Percentiles rank a stretch among this genome's conserved stretches.
Conservation (phyloP, 2,329 filamentous ascomycete genomes). For the Penicillium sp. region DNA sequence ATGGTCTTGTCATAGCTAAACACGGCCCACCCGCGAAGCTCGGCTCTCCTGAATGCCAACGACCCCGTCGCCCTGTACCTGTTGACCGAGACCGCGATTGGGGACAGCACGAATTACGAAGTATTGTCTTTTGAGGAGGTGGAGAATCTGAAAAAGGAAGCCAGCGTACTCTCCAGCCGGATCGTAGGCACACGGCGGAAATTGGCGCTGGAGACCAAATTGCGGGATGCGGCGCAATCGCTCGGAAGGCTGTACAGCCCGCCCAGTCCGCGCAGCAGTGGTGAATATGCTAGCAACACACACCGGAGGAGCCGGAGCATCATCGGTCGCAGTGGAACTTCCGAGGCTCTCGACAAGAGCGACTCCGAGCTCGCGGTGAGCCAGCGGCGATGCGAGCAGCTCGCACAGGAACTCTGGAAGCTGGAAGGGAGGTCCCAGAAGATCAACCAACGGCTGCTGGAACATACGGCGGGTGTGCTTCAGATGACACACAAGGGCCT, state of each 20-base stretch:
- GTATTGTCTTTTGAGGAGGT: slow-evolving; percentile 90
- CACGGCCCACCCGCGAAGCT: slow-evolving; percentile 35
- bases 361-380: slow-evolving; percentile 74
- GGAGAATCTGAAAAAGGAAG: slow-evolving; percentile 86
- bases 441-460: slow-evolving; percentile 73
- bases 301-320: slow-evolving; percentile 56
- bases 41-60: slow-evolving; percentile 44
- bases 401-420: slow-evolving; percentile 76
- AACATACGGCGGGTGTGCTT: slow-evolving; percentile 90
- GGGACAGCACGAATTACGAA: slow-evolving; percentile 82
- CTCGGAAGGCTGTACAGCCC: slow-evolving; percentile 77
- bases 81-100: slow-evolving; percentile 87
- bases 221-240: slow-evolving; percentile 87
- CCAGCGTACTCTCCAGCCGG: slow-evolving; percentile 69
- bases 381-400: slow-evolving; percentile 79
- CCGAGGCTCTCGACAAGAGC: slow-evolving; percentile 52
- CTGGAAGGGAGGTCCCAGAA: slow-evolving; percentile 76
- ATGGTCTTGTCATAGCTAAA: slow-evolving; percentile 58
- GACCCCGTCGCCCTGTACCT: slow-evolving; percentile 81
- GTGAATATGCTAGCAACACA: slow-evolving; percentile 37
- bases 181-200: slow-evolving; percentile 81
- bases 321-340: slow-evolving; percentile 46
- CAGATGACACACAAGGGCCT: slow-evolving; percentile 82
- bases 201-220: slow-evolving; percentile 86
- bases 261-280: slow-evolving; percentile 55